Evolutionary conservation across 2,329 filamentous ascomycete species (phyloP).

Genomic region (Curvularia sp.): DNA sequence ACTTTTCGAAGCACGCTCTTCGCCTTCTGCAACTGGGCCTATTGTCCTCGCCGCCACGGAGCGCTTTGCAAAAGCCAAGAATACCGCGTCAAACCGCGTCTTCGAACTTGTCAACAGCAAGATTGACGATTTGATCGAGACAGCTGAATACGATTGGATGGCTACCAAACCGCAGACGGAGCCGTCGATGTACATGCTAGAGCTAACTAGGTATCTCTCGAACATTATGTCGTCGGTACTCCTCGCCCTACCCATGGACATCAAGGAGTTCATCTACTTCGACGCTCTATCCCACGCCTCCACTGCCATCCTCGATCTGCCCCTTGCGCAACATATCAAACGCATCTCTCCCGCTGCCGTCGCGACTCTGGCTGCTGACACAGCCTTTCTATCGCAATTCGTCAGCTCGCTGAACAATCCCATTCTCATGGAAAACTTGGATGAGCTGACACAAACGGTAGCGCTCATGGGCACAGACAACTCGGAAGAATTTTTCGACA

Average conservation of each 20-base stretch:
- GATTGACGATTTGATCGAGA: constrained; percentile 96
- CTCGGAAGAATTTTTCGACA: constrained; percentile 96
- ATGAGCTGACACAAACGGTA: constrained; percentile 92
- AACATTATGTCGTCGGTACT: constrained; percentile 98
- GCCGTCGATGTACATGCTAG: constrained; percentile 94
- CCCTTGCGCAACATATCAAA: constrained; percentile 78
- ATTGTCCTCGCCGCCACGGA: constrained; percentile 83
- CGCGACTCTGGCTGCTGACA: constrained; percentile 79
- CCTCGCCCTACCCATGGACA: constrained; percentile 89
- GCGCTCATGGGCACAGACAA: constrained; percentile 85
- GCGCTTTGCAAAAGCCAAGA: constrained; percentile 87
- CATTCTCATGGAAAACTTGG: constrained; percentile 87
- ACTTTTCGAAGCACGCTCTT: constrained; percentile 83
- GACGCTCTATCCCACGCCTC: constrained; percentile 92
- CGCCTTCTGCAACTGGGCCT: constrained; percentile 79
- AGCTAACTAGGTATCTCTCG: constrained; percentile 86
- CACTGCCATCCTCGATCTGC: constrained; percentile 80
- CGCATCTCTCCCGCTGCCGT: constrained; percentile 90
- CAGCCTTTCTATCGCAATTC: constrained; percentile 82
- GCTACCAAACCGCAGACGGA: constrained; percentile 69
- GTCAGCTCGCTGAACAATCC: constrained; percentile 85
- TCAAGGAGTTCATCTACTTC: constrained; percentile 98
- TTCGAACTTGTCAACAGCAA: constrained; percentile 99
- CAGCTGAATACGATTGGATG: constrained; percentile 94
- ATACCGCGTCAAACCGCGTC: constrained; percentile 94